These are phyloP conservation scores for Penicillium ucsense DNA, from an alignment of 495 filamentous ascomycete species.

Conservation along the genomic window DNA sequence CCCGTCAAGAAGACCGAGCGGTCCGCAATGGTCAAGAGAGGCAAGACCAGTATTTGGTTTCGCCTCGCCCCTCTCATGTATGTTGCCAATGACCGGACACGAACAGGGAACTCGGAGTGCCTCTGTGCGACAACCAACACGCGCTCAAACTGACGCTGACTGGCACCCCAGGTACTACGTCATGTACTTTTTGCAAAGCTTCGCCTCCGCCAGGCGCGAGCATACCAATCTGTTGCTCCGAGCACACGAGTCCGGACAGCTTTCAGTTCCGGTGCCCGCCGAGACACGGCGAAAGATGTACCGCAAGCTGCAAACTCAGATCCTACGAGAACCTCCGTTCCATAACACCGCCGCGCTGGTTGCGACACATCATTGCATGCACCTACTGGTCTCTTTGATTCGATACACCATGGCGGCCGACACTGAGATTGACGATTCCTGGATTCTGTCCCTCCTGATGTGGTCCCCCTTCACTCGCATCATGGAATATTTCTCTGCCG, in stretches of 20 bases:
- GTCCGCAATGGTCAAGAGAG: slow-evolving; percentile 23
- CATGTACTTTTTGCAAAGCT: slow-evolving; percentile 34
- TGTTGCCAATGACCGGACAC: slow-evolving; percentile 2
- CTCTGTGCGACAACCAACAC: no score
- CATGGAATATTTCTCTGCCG: slow-evolving; percentile 38
- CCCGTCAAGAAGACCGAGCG: slow-evolving; percentile 23
- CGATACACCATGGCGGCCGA: slow-evolving; percentile 29
- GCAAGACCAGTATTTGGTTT: slow-evolving; percentile 27
- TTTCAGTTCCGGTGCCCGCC: slow-evolving; percentile 29
- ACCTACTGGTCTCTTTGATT: slow-evolving; percentile 32
- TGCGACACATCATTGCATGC: slow-evolving; percentile 38
- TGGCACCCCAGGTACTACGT: slow-evolving; percentile 26
- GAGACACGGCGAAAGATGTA: slow-evolving; percentile 29
- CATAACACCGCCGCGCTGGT: slow-evolving; percentile 34
- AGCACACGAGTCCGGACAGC: slow-evolving; percentile 31
- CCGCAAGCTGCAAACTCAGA: slow-evolving; percentile 27
- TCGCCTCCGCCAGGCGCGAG: slow-evolving; percentile 31
- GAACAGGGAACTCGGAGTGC: no score
- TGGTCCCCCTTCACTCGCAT: slow-evolving; percentile 32
- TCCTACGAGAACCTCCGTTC: slow-evolving; percentile 35
- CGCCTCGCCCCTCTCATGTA: slow-evolving; percentile 35
- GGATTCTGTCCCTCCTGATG: slow-evolving; percentile 36
- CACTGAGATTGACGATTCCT: slow-evolving; percentile 26
- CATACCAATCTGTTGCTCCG: slow-evolving; percentile 32
- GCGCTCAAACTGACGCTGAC: no score